Base-by-base conservation (phyloP, 1,139 yeast genomes). In the Geotrichum australiense region DNA sequence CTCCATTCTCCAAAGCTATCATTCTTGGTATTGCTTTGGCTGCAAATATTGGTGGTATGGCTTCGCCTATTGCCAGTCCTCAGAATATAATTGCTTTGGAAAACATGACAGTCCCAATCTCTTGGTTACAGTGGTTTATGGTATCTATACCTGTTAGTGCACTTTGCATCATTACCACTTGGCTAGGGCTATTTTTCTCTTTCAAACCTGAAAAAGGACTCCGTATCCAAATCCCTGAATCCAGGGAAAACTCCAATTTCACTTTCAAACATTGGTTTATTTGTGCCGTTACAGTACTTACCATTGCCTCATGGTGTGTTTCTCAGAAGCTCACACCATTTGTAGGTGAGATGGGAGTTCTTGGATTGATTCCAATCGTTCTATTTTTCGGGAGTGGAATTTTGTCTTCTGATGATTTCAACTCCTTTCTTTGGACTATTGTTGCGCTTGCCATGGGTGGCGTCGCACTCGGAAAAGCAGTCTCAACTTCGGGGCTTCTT, bases 401-500 rank as follows among this genome's bases (percentile, higher is more conserved):
- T 32, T 65, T 89, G 47, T 76, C 81, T 32, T 77, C 82, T 10
- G 93, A 85, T 42, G 97, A 89, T 58, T 83, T 89, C 59, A 89
- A 89, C 65, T 86, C 82, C 58, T 89, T 83, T 64, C 78, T 94
- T 50, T 89, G 97, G 97, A 81, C 91, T 1, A 89, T 89, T 54
- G 87, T 89, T 15, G 74, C 89, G 44, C 70, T 89, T 50, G 96
- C 96, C 4, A 87, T 87, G 96, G 97, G 97, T 43, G 97, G 97
- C 53, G 73, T 86, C 48, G 94, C 96, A 0, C 70, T 89, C 34
- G 97, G 97, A 47, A 84, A 82, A 58, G 96, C 94, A 1, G 94
- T 89, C 5, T 75, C 91, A 1, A 80, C 93, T 2, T 84, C 94
- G 1, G 96, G 96, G 0, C 68, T 89, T 42, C 69, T 89, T 43